These are phyloP conservation scores for Russula vinacea DNA, from an alignment of 768 basidiomycete species.

Conservation along the genomic window DNA sequence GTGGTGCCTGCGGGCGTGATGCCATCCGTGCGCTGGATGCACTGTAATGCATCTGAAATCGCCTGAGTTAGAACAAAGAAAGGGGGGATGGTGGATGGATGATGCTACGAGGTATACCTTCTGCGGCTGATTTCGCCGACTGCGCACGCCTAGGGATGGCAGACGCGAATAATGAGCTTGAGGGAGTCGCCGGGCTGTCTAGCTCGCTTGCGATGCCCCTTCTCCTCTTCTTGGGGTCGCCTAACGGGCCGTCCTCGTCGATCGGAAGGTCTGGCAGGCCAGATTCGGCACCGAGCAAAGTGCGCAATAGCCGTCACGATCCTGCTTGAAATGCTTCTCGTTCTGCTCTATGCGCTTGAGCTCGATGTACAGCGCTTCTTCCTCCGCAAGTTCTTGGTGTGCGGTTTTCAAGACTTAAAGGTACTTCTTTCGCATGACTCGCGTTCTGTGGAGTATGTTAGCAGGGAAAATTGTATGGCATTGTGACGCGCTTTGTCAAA, in stretches of 20 bases:
- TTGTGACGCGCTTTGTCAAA: constrained; percentile 76
- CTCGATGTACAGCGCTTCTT: constrained; percentile 91
- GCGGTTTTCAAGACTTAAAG: constrained; percentile 83
- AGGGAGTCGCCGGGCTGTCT: constrained; percentile 52
- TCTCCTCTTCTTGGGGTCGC: constrained; percentile 55
- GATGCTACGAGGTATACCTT: constrained; percentile 43
- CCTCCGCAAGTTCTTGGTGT: constrained; percentile 92
- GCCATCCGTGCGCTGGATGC: constrained; percentile 67
- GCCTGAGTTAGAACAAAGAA: constrained; percentile 27
- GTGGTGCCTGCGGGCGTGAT: constrained; percentile 48
- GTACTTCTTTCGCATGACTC: constrained; percentile 88
- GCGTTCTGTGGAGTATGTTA: constrained; percentile 51
- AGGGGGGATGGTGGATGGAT: not conserved
- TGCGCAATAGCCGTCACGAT: constrained; percentile 82
- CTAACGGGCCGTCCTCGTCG: constrained; percentile 58
- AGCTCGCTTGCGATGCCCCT: constrained; percentile 39
- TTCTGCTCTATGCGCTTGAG: constrained; percentile 93
- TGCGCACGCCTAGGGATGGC: constrained; percentile 37
- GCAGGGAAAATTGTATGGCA: not conserved
- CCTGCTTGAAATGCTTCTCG: constrained; percentile 81
- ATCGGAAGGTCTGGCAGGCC: constrained; percentile 70
- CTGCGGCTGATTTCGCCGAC: constrained; percentile 54
- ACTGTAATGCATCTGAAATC: constrained; percentile 59
- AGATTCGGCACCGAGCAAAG: constrained; percentile 83
- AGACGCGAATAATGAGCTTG: constrained; percentile 31